Conservation (phyloP, 192 early-diverging fungal species). For the Backusella tarrabulga region DNA sequence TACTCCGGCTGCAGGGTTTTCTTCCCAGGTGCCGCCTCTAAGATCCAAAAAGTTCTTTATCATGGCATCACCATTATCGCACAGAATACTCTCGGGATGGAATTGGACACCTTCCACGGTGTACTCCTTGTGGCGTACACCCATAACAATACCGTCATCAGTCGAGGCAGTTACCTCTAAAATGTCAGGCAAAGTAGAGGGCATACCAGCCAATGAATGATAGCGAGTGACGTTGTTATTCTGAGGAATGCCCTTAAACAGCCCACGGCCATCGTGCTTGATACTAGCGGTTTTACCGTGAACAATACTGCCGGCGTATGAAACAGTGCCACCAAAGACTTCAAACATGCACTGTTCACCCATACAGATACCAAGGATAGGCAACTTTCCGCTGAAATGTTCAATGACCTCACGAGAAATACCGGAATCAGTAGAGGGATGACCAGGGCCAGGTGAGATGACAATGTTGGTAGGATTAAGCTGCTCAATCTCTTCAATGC, state of each 20-base stretch:
- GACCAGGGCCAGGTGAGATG: constrained; percentile 96
- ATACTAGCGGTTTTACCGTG: constrained; percentile 96
- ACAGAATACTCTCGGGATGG: constrained; percentile 97
- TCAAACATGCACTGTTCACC: constrained; percentile 99
- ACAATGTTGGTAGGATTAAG: constrained; percentile 92
- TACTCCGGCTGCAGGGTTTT: constrained; percentile 51
- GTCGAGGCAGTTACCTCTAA: constrained; percentile 89
- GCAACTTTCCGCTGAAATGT: constrained; percentile 91
- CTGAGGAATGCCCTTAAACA: constrained; percentile 85
- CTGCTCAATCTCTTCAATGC: constrained; percentile 77
- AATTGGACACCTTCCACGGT: constrained; percentile 97
- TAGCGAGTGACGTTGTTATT: constrained; percentile 90
- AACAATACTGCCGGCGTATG: constrained; percentile 92
- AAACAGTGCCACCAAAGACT: constrained; percentile 90
- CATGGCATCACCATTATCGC: constrained; percentile 86
- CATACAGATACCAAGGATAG: constrained; percentile 96
- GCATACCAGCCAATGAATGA: constrained; percentile 93
- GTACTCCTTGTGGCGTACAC: constrained; percentile 84
- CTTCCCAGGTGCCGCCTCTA: constrained; percentile 84
- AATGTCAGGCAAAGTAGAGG: constrained; percentile 72
- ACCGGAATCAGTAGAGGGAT: constrained; percentile 86
- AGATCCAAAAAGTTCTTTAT: constrained; percentile 90
- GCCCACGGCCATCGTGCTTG: constrained; percentile 86
- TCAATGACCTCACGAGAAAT: constrained; percentile 85
- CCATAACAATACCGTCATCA: constrained; percentile 88